Base-by-base conservation (phyloP, 176 grass and related monocot species). In the Zoysia japonica region DNA sequence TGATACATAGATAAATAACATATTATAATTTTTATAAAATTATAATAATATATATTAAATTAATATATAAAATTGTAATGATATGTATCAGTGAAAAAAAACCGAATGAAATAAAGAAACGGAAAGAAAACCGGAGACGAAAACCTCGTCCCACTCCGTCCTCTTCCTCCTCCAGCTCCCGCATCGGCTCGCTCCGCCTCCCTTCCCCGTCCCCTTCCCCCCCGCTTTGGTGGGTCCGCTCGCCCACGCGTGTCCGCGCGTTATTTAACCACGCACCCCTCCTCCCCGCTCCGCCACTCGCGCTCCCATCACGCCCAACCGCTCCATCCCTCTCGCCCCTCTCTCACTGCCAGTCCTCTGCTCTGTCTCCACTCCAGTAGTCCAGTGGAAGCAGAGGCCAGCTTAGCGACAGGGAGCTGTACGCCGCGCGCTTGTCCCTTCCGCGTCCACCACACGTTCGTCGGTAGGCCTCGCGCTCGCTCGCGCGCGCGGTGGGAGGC, bases 221-320 rank as follows among this genome's bases (percentile, higher is more conserved):
- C 53, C n/a, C 4, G 44, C 67, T 12, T 59, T 60, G 80, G 72
- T 28, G 35, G 61, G 61, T 40, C 61, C 73, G 37, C 7, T 68
- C 12, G 5, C 74, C 65, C 57, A 72, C 75, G 75, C 74, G 74
- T 78, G 67, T 7, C 83, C 36, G 35, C 68, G 65, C 66, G 3
- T 59, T 80, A 84, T 74, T 80, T 75, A 84, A 71, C 56, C 81
- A 55, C 45, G 36, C 51, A 2, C 9, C 61, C n/a, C n/a, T 51
- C 74, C 16, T 67, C 67, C 42, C 79, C 50, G 62, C 62, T 79
- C 75, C 86, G 74, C 82, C 87, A 80, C 82, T 84, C 77, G 77
- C 71, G 65, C 76, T 13, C 71, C 82, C 71, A 84, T 75, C 76
- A 64, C 37, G 16, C 5, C 52, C 71, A 78, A 72, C 86, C 64